Conservation (phyloP, 495 filamentous ascomycete genomes). For the Tuber magnatum region DNA sequence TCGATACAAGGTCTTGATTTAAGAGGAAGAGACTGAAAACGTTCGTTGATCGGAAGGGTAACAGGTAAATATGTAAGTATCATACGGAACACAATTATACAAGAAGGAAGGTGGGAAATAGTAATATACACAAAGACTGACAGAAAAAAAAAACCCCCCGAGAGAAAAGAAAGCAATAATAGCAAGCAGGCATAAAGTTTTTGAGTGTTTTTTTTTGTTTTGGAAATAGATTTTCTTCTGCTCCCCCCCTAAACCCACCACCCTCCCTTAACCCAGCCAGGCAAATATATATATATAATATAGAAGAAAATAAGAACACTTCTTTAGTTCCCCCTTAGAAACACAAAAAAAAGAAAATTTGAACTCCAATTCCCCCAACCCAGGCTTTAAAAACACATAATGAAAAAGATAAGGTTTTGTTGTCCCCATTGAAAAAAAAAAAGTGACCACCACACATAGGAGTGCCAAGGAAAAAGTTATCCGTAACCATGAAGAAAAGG, state of each 20-base stretch:
- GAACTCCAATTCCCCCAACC: constrained; percentile 34
- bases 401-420: constrained; percentile 1
- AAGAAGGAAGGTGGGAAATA: background rate
- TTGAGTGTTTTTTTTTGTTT: background rate
- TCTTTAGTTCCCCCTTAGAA: constrained; percentile 17
- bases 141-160: background rate
- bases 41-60: background rate
- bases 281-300: constrained; percentile 19
- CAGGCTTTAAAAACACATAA: constrained; percentile 29
- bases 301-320: constrained; percentile 12
- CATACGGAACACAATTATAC: background rate
- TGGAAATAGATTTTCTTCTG: background rate
- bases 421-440: constrained; percentile 14
- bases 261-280: background rate
- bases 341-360: constrained; percentile 24
- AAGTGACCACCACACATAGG: constrained; percentile 5
- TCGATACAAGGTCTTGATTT: background rate
- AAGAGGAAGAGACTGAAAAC: background rate
- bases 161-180: background rate
- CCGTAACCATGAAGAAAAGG: constrained; percentile 10
- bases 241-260: background rate
- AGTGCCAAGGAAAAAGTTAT: constrained; percentile 15
- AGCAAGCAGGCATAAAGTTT: background rate
- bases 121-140: background rate
- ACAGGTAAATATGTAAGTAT: background rate